Conservation (phyloP, 2,329 filamentous ascomycete species). For the Sphaerostilbella broomeana region DNA sequence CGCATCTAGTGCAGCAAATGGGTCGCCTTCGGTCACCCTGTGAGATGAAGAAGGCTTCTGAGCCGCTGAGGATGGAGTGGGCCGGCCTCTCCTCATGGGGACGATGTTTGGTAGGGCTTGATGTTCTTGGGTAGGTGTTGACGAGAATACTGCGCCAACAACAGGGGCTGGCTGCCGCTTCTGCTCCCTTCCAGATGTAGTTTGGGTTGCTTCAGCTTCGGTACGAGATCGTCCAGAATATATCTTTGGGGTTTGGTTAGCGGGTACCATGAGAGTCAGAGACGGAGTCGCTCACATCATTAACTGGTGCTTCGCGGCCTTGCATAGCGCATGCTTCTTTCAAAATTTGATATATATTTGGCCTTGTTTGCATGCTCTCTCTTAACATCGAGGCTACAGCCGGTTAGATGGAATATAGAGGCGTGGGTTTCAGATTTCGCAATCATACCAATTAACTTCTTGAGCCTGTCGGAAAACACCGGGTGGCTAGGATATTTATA, state of each 20-base stretch:
- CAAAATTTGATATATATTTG: constrained; percentile 91
- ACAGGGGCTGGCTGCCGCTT: constrained; percentile 50
- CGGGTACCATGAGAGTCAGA: constrained; percentile 10
- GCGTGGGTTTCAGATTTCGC: too few species aligned
- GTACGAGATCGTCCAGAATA: constrained; percentile 59
- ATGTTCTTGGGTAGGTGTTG: constrained; percentile 61
- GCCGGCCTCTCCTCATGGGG: constrained; percentile 85
- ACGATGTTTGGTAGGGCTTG: constrained; percentile 79
- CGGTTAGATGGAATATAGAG: too few species aligned
- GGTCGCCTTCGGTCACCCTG: constrained; percentile 66
- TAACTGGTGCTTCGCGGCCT: constrained; percentile 76
- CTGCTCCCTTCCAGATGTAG: constrained; percentile 18
- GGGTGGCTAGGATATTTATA: constrained; percentile 89
- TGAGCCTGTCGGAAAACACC: constrained; percentile 80
- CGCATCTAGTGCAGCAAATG: constrained; percentile 83
- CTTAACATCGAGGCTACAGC: constrained; percentile 74
- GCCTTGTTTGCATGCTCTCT: constrained; percentile 69
- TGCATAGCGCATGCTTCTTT: constrained; percentile 85
- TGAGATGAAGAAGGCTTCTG: constrained; percentile 34
- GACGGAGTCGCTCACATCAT: constrained; percentile 70
- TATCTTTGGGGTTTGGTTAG: constrained; percentile 45
- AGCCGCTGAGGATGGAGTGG: constrained; percentile 29
- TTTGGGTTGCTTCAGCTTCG: constrained; percentile 38
- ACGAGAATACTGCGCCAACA: constrained; percentile 73
- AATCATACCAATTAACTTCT: constrained; percentile 72